phyloP scores from a whole-genome alignment of 1,284 basidiomycete genomes.

The Microbotryomycetes sp. region DNA sequence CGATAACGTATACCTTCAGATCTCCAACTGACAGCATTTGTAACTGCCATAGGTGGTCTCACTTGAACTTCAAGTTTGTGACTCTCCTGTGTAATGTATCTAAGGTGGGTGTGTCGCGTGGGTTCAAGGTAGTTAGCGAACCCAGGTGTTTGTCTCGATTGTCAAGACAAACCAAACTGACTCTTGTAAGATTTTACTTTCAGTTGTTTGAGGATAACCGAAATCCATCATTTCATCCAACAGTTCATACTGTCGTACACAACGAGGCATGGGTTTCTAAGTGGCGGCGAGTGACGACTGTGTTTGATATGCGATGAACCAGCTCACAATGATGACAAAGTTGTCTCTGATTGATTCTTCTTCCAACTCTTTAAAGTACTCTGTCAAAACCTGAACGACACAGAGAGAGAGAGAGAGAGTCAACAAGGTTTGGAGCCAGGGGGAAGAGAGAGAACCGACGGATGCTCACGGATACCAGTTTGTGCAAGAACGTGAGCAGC shows the following conservation, averaged over 20 bases:
- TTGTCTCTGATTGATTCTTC: conserved; percentile 99
- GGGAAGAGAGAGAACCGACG: neutral
- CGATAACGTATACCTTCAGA: conserved; percentile 96
- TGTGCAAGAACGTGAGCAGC: conserved; percentile 93
- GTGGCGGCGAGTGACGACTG: neutral
- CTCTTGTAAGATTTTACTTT: conserved; percentile 98
- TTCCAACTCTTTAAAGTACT: conserved; percentile 99
- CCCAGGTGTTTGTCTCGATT: neutral
- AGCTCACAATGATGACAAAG: conserved; percentile 67
- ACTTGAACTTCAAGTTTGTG: conserved; percentile 98
- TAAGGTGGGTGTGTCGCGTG: too few species aligned
- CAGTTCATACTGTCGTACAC: conserved; percentile 46
- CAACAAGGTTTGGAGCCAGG: neutral
- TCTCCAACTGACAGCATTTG: conserved; percentile 97
- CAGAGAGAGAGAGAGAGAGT: neutral
- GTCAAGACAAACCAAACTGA: conserved; percentile 45
- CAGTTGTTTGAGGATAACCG: conserved; percentile 97
- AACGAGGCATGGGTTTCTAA: neutral
- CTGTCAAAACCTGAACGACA: conserved; percentile 71
- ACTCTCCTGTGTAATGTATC: conserved; percentile 98
- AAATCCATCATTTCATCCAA: conserved; percentile 99
- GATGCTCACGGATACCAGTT: conserved; percentile 55
- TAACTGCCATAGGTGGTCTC: conserved; percentile 92
- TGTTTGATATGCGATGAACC: neutral
- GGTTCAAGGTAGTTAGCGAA: conserved; percentile 5